A percentile compares a stretch with the other conserved stretches of the same genome.
Conservation (phyloP, 2,329 filamentous ascomycete species). For the Scytalidium lignicola region DNA sequence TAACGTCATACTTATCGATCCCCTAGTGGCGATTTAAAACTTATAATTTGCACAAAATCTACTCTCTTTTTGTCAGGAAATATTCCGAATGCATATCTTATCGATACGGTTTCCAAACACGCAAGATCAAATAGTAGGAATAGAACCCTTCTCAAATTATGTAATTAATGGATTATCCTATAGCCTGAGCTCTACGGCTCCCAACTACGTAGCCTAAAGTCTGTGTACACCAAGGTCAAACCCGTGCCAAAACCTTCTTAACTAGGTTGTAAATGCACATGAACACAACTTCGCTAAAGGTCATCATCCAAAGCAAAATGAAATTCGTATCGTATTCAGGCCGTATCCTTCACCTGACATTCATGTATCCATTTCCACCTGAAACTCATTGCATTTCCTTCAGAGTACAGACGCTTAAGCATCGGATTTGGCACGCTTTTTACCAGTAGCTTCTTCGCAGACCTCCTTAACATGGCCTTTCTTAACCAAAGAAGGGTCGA, state of each 20-base stretch:
- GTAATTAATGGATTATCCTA: background rate
- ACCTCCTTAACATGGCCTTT: slow-evolving; percentile 23
- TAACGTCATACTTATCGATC: no score
- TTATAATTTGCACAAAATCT: no score
- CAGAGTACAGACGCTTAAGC: background rate
- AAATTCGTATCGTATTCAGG: background rate
- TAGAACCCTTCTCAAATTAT: no score
- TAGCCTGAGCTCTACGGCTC: background rate
- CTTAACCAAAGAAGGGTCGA: slow-evolving; percentile 24
- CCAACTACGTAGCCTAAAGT: background rate
- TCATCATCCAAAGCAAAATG: background rate
- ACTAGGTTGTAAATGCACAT: no score
- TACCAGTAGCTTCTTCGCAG: slow-evolving; percentile 15
- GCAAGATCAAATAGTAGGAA: no score
- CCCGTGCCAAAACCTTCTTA: background rate
- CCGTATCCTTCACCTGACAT: background rate
- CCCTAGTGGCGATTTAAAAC: no score
- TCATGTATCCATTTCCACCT: background rate
- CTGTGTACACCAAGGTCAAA: background rate
- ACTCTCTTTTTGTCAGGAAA: no score
- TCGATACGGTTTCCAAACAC: no score
- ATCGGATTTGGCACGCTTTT: slow-evolving; percentile 14
- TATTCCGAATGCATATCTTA: no score
- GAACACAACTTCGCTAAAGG: background rate
- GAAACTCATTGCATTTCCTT: background rate